Conservation (phyloP, 192 early-diverging fungal species). For the Rhizoclosmatium globosum region DNA sequence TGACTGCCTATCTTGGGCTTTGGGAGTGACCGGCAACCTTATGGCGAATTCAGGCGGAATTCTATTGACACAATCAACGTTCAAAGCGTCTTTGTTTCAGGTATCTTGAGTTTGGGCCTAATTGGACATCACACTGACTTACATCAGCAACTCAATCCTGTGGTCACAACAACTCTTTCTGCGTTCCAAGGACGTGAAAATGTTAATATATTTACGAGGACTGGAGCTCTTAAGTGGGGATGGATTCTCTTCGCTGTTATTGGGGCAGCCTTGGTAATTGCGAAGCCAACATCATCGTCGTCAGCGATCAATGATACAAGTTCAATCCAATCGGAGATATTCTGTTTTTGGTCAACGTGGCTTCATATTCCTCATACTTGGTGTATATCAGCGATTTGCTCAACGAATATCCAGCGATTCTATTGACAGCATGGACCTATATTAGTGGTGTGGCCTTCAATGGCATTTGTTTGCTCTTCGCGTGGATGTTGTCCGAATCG, state of each 20-base stretch:
- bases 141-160: not conserved
- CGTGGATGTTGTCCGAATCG: not conserved
- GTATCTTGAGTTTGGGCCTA: not conserved
- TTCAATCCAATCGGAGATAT: not conserved
- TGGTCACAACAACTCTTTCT: not conserved
- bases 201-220: not conserved
- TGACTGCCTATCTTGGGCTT: not conserved
- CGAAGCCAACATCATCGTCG: not conserved
- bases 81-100: constrained; percentile 12
- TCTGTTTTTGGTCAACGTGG: not conserved
- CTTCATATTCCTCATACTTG: not conserved
- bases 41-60: constrained; percentile 2
- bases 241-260: not conserved
- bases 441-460: not conserved
- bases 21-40: constrained; percentile 3
- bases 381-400: not conserved
- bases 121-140: not conserved
- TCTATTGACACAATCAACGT: not conserved
- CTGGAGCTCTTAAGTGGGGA: not conserved
- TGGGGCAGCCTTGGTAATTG: not conserved
- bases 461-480: not conserved
- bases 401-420: not conserved
- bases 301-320: not conserved
- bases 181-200: constrained; percentile 9
- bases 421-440: not conserved